These are phyloP conservation scores for Arachis hypogaea DNA, from an alignment of 306 rosid species.

Conservation along the genomic window DNA sequence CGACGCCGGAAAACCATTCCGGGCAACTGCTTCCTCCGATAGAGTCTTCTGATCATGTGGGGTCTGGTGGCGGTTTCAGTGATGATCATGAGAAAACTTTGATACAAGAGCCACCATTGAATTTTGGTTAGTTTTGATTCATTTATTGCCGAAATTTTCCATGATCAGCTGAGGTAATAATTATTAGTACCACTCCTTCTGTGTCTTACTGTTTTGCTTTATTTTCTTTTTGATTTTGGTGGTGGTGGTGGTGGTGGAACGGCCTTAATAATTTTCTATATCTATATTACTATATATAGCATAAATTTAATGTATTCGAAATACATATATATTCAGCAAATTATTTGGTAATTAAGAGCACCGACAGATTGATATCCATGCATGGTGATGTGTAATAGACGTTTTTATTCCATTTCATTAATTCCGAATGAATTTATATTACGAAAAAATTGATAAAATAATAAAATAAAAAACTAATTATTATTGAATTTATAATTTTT, in stretches of 20 bases:
- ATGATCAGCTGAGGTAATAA: neutral
- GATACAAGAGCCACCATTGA: constrained; percentile 41
- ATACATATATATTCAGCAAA: constrained; percentile 1
- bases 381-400: neutral
- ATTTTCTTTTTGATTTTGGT: neutral
- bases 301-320: constrained; percentile 7
- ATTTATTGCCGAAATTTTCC: constrained; percentile 30
- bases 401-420: neutral
- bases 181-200: neutral
- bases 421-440: no score
- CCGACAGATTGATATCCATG: constrained; percentile 46
- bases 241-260: neutral
- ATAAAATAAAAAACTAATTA: no score
- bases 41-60: constrained; percentile 30
- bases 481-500: no score
- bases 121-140: constrained; percentile 46
- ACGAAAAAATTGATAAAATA: no score
- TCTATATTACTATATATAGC: neutral
- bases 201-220: neutral
- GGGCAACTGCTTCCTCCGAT: neutral
- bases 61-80: constrained; percentile 28
- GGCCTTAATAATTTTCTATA: neutral
- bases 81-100: constrained; percentile 36
- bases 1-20: constrained; percentile 28
- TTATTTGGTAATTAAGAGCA: constrained; percentile 39